These are phyloP conservation scores for Brassica balearica DNA, from an alignment of 441 rosid genomes.

Conservation along the genomic window DNA sequence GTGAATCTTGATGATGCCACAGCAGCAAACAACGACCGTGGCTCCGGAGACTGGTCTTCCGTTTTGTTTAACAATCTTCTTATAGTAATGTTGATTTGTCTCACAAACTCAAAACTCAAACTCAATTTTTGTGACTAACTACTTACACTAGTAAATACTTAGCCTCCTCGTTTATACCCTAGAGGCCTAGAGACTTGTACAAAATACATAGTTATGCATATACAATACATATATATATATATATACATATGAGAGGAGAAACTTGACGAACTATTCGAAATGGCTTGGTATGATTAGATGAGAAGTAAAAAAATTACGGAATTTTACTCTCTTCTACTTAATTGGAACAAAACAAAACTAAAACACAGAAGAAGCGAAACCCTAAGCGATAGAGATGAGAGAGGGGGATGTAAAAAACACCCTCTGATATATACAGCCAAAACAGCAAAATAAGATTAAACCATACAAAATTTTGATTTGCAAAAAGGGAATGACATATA, in stretches of 20 bases:
- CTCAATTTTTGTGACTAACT: not conserved
- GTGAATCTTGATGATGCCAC: conserved; percentile 89
- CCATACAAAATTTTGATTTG: conserved; percentile 5
- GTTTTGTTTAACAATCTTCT: conserved; percentile 11
- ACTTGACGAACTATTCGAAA: conserved; percentile 15
- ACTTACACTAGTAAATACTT: not conserved
- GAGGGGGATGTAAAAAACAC: conserved; percentile 6
- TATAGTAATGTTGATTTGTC: conserved; percentile 8
- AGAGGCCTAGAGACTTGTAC: not conserved
- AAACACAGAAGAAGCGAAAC: conserved; percentile 28
- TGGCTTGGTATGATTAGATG: conserved; percentile 25
- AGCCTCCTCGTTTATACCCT: conserved; percentile 9
- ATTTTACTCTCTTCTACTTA: conserved; percentile 18
- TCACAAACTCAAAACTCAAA: conserved; percentile 29
- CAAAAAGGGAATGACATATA: conserved; percentile 22
- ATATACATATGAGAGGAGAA: not conserved
- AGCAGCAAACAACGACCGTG: conserved; percentile 62
- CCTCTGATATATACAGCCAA: conserved; percentile 25
- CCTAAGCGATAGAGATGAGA: conserved; percentile 38
- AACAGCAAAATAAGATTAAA: conserved; percentile 23
- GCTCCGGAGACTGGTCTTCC: conserved; percentile 25
- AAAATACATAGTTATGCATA: not conserved
- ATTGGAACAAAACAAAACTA: conserved; percentile 17
- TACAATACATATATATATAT: not conserved
- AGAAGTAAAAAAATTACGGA: conserved; percentile 8